Percentiles rank a stretch among this genome's conserved stretches.
Conservation (phyloP, 768 basidiomycete species). For the Cubamyces lactineus region DNA sequence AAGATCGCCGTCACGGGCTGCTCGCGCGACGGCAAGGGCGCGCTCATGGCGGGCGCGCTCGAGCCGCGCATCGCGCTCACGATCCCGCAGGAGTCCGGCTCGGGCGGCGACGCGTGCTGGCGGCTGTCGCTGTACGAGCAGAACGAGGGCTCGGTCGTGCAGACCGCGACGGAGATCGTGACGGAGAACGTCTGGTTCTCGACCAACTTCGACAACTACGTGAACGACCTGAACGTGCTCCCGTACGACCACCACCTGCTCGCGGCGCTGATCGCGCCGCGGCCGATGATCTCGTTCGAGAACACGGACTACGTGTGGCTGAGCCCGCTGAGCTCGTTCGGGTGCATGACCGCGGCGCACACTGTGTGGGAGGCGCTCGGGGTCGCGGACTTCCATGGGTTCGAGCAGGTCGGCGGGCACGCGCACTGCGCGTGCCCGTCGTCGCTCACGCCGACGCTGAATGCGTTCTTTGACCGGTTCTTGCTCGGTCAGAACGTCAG, state of each 20-base stretch:
- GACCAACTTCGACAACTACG: constrained; percentile 49
- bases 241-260: constrained; percentile 65
- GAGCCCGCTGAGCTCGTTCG: constrained; percentile 52
- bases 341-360: constrained; percentile 54
- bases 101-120: constrained; percentile 64
- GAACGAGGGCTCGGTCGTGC: constrained; percentile 46
- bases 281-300: constrained; percentile 54
- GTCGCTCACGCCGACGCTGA: constrained; percentile 46
- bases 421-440: constrained; percentile 59
- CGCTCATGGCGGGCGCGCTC: constrained; percentile 60
- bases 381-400: constrained; percentile 50
- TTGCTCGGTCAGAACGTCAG: constrained; percentile 50
- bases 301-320: constrained; percentile 62
- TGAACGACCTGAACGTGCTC: constrained; percentile 47
- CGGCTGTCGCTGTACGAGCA: constrained; percentile 55
- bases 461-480: constrained; percentile 61
- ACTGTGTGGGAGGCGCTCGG: constrained; percentile 56
- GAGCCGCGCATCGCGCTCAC: constrained; percentile 61
- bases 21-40: constrained; percentile 64
- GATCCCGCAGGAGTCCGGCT: constrained; percentile 65
- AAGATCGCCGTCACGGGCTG: constrained; percentile 61
- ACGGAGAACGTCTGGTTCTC: constrained; percentile 68
- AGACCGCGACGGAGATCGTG: constrained; percentile 62
- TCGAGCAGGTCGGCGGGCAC: constrained; percentile 57
- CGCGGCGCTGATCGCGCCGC: constrained; percentile 57